Evolutionary conservation across 2,329 filamentous ascomycete species (phyloP).

Genomic region (Alternaria consortialis): DNA sequence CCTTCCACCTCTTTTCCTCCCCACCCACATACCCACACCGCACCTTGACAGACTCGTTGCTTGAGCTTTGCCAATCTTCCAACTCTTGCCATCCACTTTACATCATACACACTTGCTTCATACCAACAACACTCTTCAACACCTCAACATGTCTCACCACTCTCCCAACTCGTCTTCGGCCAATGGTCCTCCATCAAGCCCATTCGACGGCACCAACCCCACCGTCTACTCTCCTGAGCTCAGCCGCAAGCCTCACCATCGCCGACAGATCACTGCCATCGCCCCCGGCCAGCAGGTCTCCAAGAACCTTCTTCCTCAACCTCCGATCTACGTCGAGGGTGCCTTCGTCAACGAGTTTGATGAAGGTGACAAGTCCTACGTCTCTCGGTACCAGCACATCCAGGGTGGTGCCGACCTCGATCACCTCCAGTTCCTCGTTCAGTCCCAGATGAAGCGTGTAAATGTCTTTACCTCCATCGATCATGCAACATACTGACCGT

Average conservation of each 20-base stretch:
- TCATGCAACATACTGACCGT: slow-evolving; percentile 25
- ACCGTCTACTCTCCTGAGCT: slow-evolving; percentile 42
- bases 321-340: slow-evolving; percentile 22
- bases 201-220: slow-evolving; percentile 39
- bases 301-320: slow-evolving; percentile 24
- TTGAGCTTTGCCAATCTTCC: slow-evolving; percentile 27
- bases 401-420: slow-evolving; percentile 35
- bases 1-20: slow-evolving; percentile 24
- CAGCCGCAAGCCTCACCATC: slow-evolving; percentile 28
- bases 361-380: slow-evolving; percentile 25
- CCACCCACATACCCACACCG: slow-evolving; percentile 6
- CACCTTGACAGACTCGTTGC: slow-evolving; percentile 23
- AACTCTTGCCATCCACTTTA: slow-evolving; percentile 27
- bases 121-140: not conserved
- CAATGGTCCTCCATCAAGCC: slow-evolving; percentile 35
- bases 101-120: slow-evolving; percentile 2
- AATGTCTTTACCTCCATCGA: slow-evolving; percentile 14
- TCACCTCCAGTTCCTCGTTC: slow-evolving; percentile 33
- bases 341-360: slow-evolving; percentile 41
- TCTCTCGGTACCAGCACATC: slow-evolving; percentile 40
- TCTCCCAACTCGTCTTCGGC: slow-evolving; percentile 36
- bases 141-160: slow-evolving; percentile 38
- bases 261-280: slow-evolving; percentile 23
- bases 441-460: slow-evolving; percentile 44
- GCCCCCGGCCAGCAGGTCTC: slow-evolving; percentile 16